A percentile compares a stretch with the other conserved stretches of the same genome.
Evolutionary conservation across 139 green algal genomes (phyloP).

Genomic region (Marvania coccoides): DNA sequence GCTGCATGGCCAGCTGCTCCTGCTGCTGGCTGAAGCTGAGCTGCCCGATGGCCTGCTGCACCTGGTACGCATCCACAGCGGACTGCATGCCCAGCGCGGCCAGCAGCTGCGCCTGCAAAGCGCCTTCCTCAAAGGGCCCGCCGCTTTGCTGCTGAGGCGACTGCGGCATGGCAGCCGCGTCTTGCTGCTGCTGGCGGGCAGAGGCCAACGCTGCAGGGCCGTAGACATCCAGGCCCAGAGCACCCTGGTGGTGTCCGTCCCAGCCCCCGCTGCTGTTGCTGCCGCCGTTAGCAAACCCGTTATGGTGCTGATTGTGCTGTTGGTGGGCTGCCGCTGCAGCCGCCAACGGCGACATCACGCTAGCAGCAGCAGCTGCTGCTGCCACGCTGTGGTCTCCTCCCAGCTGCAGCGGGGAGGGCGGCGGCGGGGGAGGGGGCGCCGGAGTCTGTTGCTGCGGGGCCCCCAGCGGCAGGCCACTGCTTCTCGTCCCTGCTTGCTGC

Average conservation of each 20-base stretch:
- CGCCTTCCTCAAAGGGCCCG: too few relatives aligned
- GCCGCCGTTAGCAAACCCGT: not conserved
- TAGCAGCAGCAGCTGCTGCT: not conserved
- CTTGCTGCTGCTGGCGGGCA: too few relatives aligned
- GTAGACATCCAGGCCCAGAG: not conserved
- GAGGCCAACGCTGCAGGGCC: too few relatives aligned
- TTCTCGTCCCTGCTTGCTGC: not conserved
- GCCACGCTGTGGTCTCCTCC: not conserved
- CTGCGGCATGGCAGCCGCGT: too few relatives aligned
- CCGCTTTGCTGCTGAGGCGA: too few relatives aligned
- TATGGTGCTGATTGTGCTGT: constrained; percentile 10
- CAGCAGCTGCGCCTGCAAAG: too few relatives aligned
- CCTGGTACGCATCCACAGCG: not conserved
- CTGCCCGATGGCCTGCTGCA: not conserved
- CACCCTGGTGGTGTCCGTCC: constrained; percentile 7
- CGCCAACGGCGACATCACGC: not conserved
- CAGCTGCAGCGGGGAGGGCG: not conserved
- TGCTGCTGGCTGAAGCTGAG: not conserved
- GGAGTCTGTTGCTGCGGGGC: not conserved
- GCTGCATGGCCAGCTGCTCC: not conserved
- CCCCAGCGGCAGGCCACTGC: not conserved
- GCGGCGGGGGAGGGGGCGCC: not conserved
- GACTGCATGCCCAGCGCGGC: not conserved
- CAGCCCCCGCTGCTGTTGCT: not conserved
- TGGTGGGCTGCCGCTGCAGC: not conserved